Base-by-base conservation (phyloP, 2,329 filamentous ascomycete species). In the Exophiala sideris region DNA sequence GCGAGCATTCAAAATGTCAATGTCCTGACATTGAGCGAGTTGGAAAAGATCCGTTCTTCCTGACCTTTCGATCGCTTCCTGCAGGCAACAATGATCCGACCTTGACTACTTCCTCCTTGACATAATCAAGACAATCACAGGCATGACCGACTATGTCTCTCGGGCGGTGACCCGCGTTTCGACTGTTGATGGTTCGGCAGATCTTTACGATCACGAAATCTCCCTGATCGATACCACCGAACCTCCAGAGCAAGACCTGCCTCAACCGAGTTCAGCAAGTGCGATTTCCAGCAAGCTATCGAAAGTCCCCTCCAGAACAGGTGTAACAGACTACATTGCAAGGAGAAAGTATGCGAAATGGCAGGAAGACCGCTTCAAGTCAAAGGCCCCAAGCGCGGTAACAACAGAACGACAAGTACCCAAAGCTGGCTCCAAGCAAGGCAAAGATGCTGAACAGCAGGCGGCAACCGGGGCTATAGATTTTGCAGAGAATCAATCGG, bases 301-400 rank as follows among this genome's bases (percentile, higher is more conserved):
- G 7, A 69, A 66, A 54, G 64, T 61, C n/a, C 47, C 70, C 9
- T 70, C 67, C 11, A 66, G 60, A 10, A 58, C 58, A 20, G 71
- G 72, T 0, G 66, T 76, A n/a, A 70, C 70, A 42, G 67, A 70
- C 14, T 69, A 70, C 44, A 65, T 73, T 12, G 62, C 66, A 7
- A 71, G 68, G 51, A 64, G 75, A 34, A 77, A 75, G 64, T 78
- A 77, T 52, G 71, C 73, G 14, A 77, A 76, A 66, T 78, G 71
- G 69, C 73, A 77, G 74, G 67, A 85, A 69, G 66, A 85, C 66
- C 67, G 80, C 74, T 61, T 83, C 68, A 51, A 33, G 14, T 50
- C 56, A 14, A 53, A 58, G 21, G 18, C 45, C 8, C 34, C 29
- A 24, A 57, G 49, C 14, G 10, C 51, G 16, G 50, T 33, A 2